Percentiles rank a stretch among this genome's conserved stretches.
phyloP scores from a whole-genome alignment of 441 rosid species.

The Capsella rubella region DNA sequence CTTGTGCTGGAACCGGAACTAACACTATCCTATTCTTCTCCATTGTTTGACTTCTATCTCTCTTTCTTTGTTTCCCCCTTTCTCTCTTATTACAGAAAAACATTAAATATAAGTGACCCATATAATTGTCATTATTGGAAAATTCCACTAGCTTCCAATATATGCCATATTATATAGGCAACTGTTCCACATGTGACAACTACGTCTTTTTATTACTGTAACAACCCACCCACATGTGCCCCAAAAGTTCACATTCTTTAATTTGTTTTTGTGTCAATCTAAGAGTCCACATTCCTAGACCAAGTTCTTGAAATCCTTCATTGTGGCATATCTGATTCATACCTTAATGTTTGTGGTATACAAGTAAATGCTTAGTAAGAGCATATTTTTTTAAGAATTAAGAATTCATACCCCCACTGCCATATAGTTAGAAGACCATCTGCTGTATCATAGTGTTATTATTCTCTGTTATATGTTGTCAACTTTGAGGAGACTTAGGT shows the following conservation, averaged over 20 bases:
- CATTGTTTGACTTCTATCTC: neutral
- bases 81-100: neutral
- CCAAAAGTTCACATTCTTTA: too few species aligned
- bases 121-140: neutral
- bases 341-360: too few species aligned
- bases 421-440: too few species aligned
- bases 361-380: neutral
- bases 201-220: neutral
- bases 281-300: neutral
- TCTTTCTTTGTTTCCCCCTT: neutral
- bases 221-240: too few species aligned
- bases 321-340: neutral
- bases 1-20: conserved; percentile 46
- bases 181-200: neutral
- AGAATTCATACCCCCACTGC: too few species aligned
- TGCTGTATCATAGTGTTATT: neutral
- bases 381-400: too few species aligned
- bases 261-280: neutral
- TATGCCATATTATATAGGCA: neutral
- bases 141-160: neutral
- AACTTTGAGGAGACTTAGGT: neutral
- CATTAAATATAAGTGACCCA: neutral
- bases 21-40: conserved; percentile 42
- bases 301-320: neutral
- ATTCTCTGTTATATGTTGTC: neutral